phyloP scores from a whole-genome alignment of 2,329 filamentous ascomycete genomes.

The Ophiostoma novo-ulmi region DNA sequence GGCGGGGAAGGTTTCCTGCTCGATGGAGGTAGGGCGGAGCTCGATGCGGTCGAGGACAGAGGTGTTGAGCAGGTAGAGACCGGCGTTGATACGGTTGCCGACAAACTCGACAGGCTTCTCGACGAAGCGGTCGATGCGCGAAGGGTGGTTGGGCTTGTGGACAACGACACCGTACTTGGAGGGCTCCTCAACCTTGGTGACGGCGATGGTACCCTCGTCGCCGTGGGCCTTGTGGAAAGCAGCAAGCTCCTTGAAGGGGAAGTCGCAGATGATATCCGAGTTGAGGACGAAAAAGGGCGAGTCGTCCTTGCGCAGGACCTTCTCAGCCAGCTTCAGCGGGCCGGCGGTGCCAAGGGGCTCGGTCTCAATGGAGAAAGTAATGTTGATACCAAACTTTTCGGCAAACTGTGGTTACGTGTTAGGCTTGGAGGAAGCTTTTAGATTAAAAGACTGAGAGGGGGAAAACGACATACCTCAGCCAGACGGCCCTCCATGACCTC shows the following conservation, averaged over 20 bases:
- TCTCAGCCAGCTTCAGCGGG: slow-evolving; percentile 90
- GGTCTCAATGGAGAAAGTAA: slow-evolving; percentile 93
- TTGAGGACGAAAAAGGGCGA: slow-evolving; percentile 97
- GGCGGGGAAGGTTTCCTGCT: slow-evolving; percentile 97
- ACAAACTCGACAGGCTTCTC: slow-evolving; percentile 99
- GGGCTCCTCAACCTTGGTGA: slow-evolving; percentile 98
- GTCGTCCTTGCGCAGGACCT: slow-evolving; percentile 88
- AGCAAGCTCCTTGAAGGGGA: slow-evolving; percentile 84
- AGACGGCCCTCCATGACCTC: slow-evolving; percentile 95
- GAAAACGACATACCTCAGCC: slow-evolving; percentile 66
- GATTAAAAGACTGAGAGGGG: slow-evolving; percentile 11
- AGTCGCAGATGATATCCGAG: slow-evolving; percentile 97
- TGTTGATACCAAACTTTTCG: slow-evolving; percentile 85
- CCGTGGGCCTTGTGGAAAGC: slow-evolving; percentile 91
- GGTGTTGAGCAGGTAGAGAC: slow-evolving; percentile 96
- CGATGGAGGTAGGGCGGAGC: slow-evolving; percentile 91
- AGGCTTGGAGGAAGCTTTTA: no score
- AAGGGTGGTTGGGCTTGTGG: slow-evolving; percentile 86
- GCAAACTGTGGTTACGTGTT: slow-evolving; percentile 60
- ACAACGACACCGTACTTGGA: slow-evolving; percentile 99
- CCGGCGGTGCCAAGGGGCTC: slow-evolving; percentile 94
- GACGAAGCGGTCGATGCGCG: slow-evolving; percentile 95
- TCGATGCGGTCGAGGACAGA: slow-evolving; percentile 87
- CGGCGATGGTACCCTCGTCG: slow-evolving; percentile 93
- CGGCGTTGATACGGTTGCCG: slow-evolving; percentile 96